Evolutionary conservation across 83 land plant species (phyloP).

Genomic region (Picea abies): DNA sequence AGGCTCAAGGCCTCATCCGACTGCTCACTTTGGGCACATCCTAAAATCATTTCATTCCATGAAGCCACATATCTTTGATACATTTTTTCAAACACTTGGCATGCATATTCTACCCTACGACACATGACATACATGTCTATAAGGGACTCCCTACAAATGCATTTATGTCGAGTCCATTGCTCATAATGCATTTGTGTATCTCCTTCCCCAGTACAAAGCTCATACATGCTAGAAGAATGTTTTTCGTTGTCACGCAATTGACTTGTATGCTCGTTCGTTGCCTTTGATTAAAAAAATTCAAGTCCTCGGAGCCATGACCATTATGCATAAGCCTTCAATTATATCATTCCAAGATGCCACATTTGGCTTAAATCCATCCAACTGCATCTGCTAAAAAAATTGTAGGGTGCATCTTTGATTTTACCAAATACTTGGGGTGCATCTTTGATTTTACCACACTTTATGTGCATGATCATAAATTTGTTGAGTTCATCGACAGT

Average conservation of each 20-base stretch:
- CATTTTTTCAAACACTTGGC: conserved; percentile 31
- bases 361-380: not conserved
- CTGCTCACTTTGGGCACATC: conserved; percentile 20
- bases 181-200: conserved; percentile 29
- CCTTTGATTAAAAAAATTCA: conserved; percentile 26
- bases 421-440: not conserved
- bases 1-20: not conserved
- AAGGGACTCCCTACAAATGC: conserved; percentile 35
- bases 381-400: conserved; percentile 18
- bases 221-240: conserved; percentile 27
- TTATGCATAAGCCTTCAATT: conserved; percentile 26
- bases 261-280: conserved; percentile 15
- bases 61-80: conserved; percentile 25
- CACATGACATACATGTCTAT: conserved; percentile 48
- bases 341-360: conserved; percentile 29
- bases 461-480: conserved; percentile 1
- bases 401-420: not conserved
- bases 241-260: conserved; percentile 20
- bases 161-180: conserved; percentile 23
- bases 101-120: conserved; percentile 24
- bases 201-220: conserved; percentile 25
- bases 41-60: conserved; percentile 39
- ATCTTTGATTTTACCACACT: not conserved
- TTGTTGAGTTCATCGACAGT: too few relatives aligned
- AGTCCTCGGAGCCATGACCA: conserved; percentile 8